phyloP scores from a whole-genome alignment of 352 stramenopile genomes.

The Globisporangium iwayamae region DNA sequence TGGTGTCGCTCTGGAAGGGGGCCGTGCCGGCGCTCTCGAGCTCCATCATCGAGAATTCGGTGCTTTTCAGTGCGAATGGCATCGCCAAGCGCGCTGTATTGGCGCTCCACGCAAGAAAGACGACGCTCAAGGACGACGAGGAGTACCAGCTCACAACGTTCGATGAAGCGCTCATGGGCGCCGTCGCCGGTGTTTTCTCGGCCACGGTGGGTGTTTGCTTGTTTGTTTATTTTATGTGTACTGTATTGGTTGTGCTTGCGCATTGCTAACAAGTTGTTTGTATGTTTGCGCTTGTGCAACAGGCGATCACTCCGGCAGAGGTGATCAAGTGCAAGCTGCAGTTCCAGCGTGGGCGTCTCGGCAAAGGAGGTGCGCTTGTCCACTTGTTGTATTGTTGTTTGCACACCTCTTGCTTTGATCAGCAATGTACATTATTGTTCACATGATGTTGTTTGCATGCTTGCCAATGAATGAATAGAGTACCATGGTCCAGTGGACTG shows the following conservation, averaged over 20 bases:
- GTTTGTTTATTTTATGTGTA: not conserved
- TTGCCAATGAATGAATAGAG: constrained; percentile 20
- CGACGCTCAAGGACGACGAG: constrained; percentile 31
- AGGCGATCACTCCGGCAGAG: constrained; percentile 83
- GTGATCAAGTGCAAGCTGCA: constrained; percentile 87
- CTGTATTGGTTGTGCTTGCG: not conserved
- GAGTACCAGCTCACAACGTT: constrained; percentile 69
- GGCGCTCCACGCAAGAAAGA: constrained; percentile 41
- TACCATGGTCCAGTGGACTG: constrained; percentile 70
- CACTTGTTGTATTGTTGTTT: not conserved
- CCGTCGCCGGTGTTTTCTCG: constrained; percentile 77
- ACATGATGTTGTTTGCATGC: not conserved
- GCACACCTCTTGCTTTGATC: not conserved
- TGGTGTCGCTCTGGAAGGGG: constrained; percentile 84
- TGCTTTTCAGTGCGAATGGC: constrained; percentile 87
- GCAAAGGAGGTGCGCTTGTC: constrained; percentile 44
- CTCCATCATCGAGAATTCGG: constrained; percentile 88
- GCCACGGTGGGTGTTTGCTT: constrained; percentile 45
- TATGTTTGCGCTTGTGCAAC: constrained; percentile 7
- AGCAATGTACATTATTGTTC: constrained; percentile 1
- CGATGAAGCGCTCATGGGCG: constrained; percentile 83
- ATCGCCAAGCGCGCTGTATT: constrained; percentile 68
- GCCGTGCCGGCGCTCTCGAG: constrained; percentile 81
- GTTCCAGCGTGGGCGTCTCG: constrained; percentile 63
- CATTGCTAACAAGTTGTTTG: not conserved